phyloP scores from a whole-genome alignment of 1,139 yeast genomes.

The Wickerhamomyces sp. region DNA sequence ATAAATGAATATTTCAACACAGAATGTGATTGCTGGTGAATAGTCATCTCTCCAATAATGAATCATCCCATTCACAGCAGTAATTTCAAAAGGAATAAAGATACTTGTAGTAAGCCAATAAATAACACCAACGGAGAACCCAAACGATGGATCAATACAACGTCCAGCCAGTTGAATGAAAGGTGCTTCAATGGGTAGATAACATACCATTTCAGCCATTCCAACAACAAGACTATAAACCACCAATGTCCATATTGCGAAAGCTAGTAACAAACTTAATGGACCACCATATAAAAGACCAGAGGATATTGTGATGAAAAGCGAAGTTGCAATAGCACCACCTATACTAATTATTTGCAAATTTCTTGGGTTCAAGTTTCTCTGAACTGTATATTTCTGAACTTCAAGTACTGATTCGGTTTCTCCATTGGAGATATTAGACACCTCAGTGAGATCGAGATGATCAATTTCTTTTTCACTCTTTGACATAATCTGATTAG shows the following conservation, averaged over 20 bases:
- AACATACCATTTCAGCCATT: conserved; percentile 75
- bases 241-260: conserved; percentile 60
- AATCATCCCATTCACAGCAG: conserved; percentile 64
- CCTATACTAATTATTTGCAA: conserved; percentile 54
- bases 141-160: conserved; percentile 58
- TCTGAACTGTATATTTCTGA: background rate
- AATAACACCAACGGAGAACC: conserved; percentile 71
- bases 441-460: too few relatives aligned
- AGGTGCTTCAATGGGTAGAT: conserved; percentile 59
- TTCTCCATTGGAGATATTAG: background rate
- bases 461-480: background rate
- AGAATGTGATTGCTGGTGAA: conserved; percentile 47
- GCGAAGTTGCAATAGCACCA: conserved; percentile 70
- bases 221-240: conserved; percentile 30
- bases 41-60: conserved; percentile 71
- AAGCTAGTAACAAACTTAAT: conserved; percentile 59
- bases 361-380: conserved; percentile 13
- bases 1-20: conserved; percentile 60
- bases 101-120: conserved; percentile 65
- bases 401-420: background rate
- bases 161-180: conserved; percentile 44
- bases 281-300: conserved; percentile 59
- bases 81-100: conserved; percentile 67
- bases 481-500: too few relatives aligned
- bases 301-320: conserved; percentile 52